These are phyloP conservation scores for Chlamydomonas sphaeroides DNA, from an alignment of 139 green algal genomes.

Conservation along the genomic window DNA sequence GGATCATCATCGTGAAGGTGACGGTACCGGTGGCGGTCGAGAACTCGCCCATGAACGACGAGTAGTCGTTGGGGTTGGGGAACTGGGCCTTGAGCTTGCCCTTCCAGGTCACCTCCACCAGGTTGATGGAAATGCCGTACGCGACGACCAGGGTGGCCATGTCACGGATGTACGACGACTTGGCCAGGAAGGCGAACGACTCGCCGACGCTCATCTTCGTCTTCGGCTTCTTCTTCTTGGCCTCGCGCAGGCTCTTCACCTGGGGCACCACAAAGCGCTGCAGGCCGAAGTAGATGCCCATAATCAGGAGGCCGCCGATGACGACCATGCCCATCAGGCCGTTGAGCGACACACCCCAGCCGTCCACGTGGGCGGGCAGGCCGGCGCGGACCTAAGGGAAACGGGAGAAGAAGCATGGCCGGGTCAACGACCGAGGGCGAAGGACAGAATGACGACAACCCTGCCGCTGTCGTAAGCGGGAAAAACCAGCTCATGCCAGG, in stretches of 20 bases:
- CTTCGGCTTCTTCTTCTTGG: conserved; percentile 94
- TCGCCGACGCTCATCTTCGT: conserved; percentile 93
- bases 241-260: conserved; percentile 65
- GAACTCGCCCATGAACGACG: conserved; percentile 93
- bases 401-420: no score
- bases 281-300: conserved; percentile 86
- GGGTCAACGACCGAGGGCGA: no score
- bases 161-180: conserved; percentile 95
- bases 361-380: conserved; percentile 94
- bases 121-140: conserved; percentile 99
- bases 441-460: no score
- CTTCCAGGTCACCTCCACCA: conserved; percentile 99
- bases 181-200: conserved; percentile 94
- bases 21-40: conserved; percentile 85
- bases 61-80: conserved; percentile 97
- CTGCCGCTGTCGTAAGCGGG: no score
- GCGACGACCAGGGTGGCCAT: conserved; percentile 93
- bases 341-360: conserved; percentile 95
- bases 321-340: conserved; percentile 98
- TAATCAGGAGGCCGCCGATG: conserved; percentile 84
- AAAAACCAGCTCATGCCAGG: no score
- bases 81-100: conserved; percentile 99
- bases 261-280: conserved; percentile 87
- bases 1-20: conserved; percentile 98
- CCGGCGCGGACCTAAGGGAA: conserved; percentile 75